phyloP scores from a whole-genome alignment of 164 flowering plant genomes.

The Umbellularia californica region DNA sequence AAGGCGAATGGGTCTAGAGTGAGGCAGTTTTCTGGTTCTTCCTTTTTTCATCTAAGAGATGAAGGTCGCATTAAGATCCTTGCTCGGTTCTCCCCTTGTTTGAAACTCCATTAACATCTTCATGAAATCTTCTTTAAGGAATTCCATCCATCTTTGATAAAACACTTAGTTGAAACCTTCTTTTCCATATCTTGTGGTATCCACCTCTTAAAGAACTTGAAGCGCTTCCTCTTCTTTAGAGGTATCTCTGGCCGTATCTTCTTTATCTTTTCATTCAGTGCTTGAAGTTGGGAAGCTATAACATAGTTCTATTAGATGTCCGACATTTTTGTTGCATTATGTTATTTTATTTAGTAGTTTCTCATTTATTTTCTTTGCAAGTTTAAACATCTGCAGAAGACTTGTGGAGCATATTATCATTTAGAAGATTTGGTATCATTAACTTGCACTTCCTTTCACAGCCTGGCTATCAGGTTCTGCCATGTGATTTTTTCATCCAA shows the following conservation, averaged over 20 bases:
- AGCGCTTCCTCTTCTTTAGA: too few species aligned
- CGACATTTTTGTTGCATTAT: not conserved
- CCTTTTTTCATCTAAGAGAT: too few species aligned
- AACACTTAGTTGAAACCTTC: too few species aligned
- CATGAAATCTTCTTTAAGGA: too few species aligned
- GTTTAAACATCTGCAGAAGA: not conserved
- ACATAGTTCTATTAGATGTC: not conserved
- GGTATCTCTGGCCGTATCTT: not conserved
- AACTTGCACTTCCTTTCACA: slow-evolving; percentile 18
- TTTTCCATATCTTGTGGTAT: too few species aligned
- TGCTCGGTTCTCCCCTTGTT: too few species aligned
- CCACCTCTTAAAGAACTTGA: too few species aligned
- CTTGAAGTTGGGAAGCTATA: not conserved
- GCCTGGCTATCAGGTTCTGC: slow-evolving; percentile 59
- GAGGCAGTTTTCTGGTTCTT: too few species aligned
- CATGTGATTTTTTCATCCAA: slow-evolving; percentile 47
- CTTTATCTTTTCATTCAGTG: not conserved
- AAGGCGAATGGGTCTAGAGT: too few species aligned
- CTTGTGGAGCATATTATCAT: not conserved
- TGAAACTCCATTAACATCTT: too few species aligned
- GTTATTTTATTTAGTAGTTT: not conserved
- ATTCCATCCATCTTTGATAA: too few species aligned
- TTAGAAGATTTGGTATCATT: not conserved
- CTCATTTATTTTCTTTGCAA: not conserved
- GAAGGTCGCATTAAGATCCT: too few species aligned